These are phyloP conservation scores for Myxozyma neglecta DNA, from an alignment of 805 yeast genomes.

Conservation along the genomic window DNA sequence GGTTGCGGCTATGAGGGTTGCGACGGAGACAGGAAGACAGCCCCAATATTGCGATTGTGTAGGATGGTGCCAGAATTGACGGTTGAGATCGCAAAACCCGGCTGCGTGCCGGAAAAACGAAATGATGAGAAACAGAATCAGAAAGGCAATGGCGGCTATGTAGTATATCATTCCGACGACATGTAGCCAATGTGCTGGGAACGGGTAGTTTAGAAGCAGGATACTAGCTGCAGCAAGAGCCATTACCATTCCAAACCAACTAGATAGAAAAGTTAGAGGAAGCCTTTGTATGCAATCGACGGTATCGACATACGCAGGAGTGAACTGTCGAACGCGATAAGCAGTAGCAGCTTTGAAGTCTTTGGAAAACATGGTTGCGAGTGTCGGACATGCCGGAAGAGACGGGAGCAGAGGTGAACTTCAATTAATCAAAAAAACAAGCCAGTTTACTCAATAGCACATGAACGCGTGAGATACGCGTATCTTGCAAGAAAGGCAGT, in stretches of 20 bases:
- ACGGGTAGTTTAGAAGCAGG: slow-evolving; percentile 66
- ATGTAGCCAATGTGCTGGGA: slow-evolving; percentile 57
- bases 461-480: too few species aligned
- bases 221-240: slow-evolving; percentile 74
- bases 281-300: background rate
- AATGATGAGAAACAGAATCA: background rate
- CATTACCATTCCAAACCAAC: slow-evolving; percentile 72
- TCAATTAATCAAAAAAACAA: too few species aligned
- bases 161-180: slow-evolving; percentile 61
- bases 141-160: slow-evolving; percentile 49
- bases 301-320: background rate
- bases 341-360: background rate
- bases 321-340: background rate
- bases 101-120: background rate
- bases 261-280: background rate
- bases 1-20: background rate
- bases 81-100: background rate
- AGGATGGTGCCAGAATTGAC: background rate
- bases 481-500: too few species aligned
- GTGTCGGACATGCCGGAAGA: background rate
- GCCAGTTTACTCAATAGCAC: too few species aligned
- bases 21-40: background rate
- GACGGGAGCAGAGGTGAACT: too few species aligned
- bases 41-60: background rate
- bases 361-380: background rate